phyloP scores from a whole-genome alignment of 441 rosid species.

The Erodium texanum region DNA sequence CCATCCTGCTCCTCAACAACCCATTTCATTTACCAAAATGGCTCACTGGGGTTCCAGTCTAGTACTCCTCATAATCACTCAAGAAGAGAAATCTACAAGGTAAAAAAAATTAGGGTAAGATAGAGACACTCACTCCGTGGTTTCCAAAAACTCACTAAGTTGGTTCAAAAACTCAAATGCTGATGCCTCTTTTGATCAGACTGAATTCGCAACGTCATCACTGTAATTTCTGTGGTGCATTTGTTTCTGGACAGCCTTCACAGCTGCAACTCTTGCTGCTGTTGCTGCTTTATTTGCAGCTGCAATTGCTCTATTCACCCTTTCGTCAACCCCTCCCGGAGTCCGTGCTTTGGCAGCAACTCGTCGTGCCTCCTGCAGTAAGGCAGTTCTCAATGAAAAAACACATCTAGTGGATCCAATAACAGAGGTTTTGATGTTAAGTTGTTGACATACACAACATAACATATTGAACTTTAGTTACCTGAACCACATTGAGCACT shows the following conservation, averaged over 20 bases:
- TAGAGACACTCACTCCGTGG: not conserved
- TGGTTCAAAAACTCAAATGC: not conserved
- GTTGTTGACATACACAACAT: no score
- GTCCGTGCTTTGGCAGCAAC: constrained; percentile 46
- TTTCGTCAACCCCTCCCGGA: constrained; percentile 38
- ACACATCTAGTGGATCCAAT: not conserved
- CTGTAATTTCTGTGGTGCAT: constrained; percentile 25
- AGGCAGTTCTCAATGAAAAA: not conserved
- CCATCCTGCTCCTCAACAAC: no score
- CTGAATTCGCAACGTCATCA: constrained; percentile 20
- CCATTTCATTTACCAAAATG: no score
- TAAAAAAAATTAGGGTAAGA: no score
- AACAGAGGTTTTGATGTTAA: not conserved
- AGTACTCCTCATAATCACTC: no score
- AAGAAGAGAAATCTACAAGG: no score
- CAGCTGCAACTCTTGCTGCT: constrained; percentile 73
- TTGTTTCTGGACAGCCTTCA: constrained; percentile 55
- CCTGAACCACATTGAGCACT: constrained; percentile 45
- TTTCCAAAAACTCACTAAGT: not conserved
- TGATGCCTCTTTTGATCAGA: constrained; percentile 13
- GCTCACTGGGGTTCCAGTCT: no score
- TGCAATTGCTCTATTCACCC: constrained; percentile 46
- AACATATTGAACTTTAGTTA: no score
- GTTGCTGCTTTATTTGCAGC: constrained; percentile 67
- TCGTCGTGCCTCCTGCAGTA: constrained; percentile 49